phyloP scores from a whole-genome alignment of 2,329 filamentous ascomycete genomes.

The Juglanconis sp. region DNA sequence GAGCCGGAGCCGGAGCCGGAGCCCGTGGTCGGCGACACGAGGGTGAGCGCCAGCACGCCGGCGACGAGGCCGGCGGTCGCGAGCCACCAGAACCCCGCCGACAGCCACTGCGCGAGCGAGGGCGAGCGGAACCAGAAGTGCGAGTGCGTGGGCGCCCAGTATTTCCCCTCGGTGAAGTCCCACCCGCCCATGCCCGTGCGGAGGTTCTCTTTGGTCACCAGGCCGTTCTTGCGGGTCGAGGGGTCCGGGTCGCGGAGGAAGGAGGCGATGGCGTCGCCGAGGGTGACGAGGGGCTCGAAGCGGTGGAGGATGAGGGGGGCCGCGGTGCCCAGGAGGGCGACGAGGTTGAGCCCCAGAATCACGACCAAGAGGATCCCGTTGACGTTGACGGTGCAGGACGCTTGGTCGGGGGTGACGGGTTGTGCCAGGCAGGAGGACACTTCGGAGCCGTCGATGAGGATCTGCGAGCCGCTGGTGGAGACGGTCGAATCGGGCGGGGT shows the following conservation, averaged over 20 bases:
- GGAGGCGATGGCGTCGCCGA: constrained; percentile 50
- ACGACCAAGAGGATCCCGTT: constrained; percentile 42
- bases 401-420: constrained; percentile 1
- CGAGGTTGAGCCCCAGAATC: constrained; percentile 39
- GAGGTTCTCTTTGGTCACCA: constrained; percentile 46
- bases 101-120: constrained; percentile 39
- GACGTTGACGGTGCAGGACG: constrained; percentile 39
- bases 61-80: constrained; percentile 34
- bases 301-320: constrained; percentile 27
- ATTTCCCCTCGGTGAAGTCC: constrained; percentile 39
- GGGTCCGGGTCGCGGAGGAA: constrained; percentile 45
- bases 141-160: constrained; percentile 34
- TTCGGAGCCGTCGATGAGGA: constrained; percentile 23
- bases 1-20: neutral
- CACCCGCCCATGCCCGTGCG: constrained; percentile 39
- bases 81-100: constrained; percentile 38
- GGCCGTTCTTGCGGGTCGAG: constrained; percentile 40
- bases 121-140: constrained; percentile 46
- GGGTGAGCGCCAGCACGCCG: constrained; percentile 35
- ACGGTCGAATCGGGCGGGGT: neutral
- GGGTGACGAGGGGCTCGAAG: constrained; percentile 44
- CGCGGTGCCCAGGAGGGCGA: constrained; percentile 36
- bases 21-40: constrained; percentile 14
- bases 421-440: constrained; percentile 34
- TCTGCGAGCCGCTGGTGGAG: constrained; percentile 8